Conservation (phyloP, 352 stramenopile species). For the Phytopythium chamaehyphon region DNA sequence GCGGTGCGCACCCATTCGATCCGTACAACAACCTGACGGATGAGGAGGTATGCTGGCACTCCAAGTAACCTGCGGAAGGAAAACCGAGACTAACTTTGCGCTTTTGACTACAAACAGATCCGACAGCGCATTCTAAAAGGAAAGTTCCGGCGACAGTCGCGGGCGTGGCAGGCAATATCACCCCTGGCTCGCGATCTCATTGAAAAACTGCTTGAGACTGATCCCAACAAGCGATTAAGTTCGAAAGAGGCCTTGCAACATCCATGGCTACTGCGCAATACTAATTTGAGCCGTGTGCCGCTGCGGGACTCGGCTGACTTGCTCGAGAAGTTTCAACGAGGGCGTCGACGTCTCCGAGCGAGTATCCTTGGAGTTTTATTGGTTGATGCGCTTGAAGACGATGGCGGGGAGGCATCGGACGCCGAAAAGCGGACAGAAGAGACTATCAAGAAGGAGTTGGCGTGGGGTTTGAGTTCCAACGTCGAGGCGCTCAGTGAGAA, state of each 20-base stretch:
- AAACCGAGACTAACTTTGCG: too few species aligned
- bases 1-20: constrained; percentile 79
- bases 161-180: constrained; percentile 71
- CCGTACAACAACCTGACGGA: constrained; percentile 84
- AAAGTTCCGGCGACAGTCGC: constrained; percentile 68
- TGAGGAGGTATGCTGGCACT: constrained; percentile 44
- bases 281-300: constrained; percentile 46
- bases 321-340: constrained; percentile 77
- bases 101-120: constrained; percentile 31
- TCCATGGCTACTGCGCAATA: constrained; percentile 60
- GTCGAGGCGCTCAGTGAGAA: constrained; percentile 64
- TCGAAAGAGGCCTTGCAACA: constrained; percentile 63
- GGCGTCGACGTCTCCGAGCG: constrained; percentile 63
- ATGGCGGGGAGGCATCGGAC: constrained; percentile 15
- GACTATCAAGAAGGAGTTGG: constrained; percentile 36
- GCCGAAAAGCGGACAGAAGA: constrained; percentile 25
- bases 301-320: constrained; percentile 68
- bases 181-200: constrained; percentile 64
- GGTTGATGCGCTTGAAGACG: constrained; percentile 47
- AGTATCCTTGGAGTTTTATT: constrained; percentile 79
- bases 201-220: constrained; percentile 57
- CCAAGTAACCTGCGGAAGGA: too few species aligned
- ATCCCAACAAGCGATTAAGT: constrained; percentile 62
- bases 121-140: constrained; percentile 73
- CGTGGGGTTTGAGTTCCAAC: constrained; percentile 72